Percentiles rank a stretch among this genome's conserved stretches.
These are phyloP conservation scores for Solanum commersonii DNA, from an alignment of 257 asterid species.

Conservation along the genomic window DNA sequence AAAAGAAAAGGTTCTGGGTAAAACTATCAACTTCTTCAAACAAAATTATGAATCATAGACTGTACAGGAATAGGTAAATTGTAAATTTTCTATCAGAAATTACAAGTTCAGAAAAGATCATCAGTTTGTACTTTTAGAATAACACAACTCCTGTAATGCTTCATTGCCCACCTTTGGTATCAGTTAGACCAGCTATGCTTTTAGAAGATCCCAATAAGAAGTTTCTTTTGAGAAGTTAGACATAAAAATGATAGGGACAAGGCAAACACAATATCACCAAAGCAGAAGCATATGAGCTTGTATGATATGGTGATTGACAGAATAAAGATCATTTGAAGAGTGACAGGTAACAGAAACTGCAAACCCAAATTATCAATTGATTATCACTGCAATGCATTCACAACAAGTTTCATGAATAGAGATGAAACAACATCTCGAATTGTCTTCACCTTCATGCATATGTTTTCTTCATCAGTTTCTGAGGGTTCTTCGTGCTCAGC, in stretches of 20 bases:
- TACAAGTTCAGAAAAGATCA: not conserved
- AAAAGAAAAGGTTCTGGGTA: not conserved
- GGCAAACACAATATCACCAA: not conserved
- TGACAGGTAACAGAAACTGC: not conserved
- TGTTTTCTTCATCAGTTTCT: slow-evolving; percentile 42
- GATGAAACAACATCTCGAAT: not conserved
- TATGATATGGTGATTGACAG: not conserved
- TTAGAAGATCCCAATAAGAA: not conserved
- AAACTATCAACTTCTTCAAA: not conserved
- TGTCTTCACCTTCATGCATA: slow-evolving; percentile 60
- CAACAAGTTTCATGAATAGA: not conserved
- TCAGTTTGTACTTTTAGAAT: not conserved
- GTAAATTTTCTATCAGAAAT: not conserved
- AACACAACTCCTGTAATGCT: not conserved
- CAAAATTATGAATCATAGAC: not conserved
- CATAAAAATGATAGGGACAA: not conserved
- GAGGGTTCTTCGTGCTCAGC: slow-evolving; percentile 39
- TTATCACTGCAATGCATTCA: not conserved
- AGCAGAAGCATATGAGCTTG: not conserved
- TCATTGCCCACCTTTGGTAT: not conserved
- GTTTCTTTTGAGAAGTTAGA: not conserved
- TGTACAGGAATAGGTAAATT: not conserved
- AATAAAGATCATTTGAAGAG: not conserved
- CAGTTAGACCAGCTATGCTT: not conserved
- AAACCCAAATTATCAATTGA: not conserved